These are phyloP conservation scores for Coemansia sp. DNA, from an alignment of 192 early-diverging fungal species.

Conservation along the genomic window DNA sequence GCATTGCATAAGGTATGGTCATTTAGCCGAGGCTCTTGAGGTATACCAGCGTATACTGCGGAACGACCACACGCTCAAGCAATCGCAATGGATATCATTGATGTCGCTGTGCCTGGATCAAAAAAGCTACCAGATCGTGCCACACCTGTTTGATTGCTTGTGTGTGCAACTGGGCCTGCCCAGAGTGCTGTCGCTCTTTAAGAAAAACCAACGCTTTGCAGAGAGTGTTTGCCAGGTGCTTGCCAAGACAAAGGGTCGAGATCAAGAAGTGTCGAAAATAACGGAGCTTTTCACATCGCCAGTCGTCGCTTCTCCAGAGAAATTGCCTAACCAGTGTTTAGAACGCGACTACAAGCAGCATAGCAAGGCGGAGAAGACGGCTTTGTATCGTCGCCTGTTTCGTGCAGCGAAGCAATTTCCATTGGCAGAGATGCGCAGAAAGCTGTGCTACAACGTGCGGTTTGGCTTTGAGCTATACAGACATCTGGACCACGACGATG, in stretches of 20 bases:
- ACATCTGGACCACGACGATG: conserved; percentile 16
- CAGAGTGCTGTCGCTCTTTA: background rate
- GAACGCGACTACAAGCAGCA: background rate
- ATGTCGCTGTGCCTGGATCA: background rate
- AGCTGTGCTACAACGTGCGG: conserved; percentile 37
- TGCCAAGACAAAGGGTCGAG: background rate
- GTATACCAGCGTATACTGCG: background rate
- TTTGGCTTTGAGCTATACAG: conserved; percentile 50
- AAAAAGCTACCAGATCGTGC: background rate
- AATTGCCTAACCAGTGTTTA: background rate
- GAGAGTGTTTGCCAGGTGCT: background rate
- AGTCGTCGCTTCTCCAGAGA: background rate
- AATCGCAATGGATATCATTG: background rate
- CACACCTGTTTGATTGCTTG: background rate
- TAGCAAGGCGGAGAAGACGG: background rate
- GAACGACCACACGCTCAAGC: background rate
- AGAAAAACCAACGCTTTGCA: background rate
- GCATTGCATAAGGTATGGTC: background rate
- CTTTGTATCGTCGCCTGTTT: conserved; percentile 29
- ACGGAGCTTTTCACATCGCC: background rate
- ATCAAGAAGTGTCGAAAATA: background rate
- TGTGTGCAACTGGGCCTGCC: background rate
- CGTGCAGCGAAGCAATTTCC: conserved; percentile 19
- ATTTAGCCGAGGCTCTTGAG: background rate
- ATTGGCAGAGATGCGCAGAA: conserved; percentile 20